Evolutionary conservation across 495 filamentous ascomycete genomes (phyloP), one percentile per base, ranked within the genome.

Genomic region (Platismatia glauca): DNA sequence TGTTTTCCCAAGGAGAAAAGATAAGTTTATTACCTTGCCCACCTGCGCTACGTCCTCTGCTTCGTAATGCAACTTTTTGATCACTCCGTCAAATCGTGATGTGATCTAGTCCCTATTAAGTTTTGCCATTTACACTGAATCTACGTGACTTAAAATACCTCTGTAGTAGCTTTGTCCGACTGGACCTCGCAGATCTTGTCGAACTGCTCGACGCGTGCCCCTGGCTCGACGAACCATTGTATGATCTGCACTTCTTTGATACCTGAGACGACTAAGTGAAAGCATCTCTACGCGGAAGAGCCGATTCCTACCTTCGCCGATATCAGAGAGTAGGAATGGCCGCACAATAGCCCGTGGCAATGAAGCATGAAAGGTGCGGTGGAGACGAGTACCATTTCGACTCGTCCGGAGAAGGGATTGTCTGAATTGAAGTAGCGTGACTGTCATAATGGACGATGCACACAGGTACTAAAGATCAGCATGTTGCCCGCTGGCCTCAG

Each of bases 171-270:
- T 74, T 99, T 99, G 76, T 99, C 95, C 60, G 89, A 94, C 72
- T 97, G 94, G 46, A 97, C 95, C 76, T 99, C 94, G 73, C 95
- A 99, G 43, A 99, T 77, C 60, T 90, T 93, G 71, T 95, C 93
- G 83, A 95, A 99, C 75, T 99, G 91, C 78, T 97, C 92, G 67
- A 99, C 91, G 59, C 90, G 85, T 31, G 95, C 95, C 57, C 89
- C 92, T 58, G 95, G 92, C 73, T 96, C 88, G 64, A 97, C 94
- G 73, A 97, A 99, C 95, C 95, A 99, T 78, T 97, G 95, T 68
- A 97, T 97, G 70, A 99, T 89, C 73, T 97, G 93, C 73, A 94
- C 95, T 76, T 98, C 94, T 67, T 91, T 90, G 70, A 97, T 98
- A 56, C 94, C 91, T 96, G 61, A 39, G 61, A 37, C 33, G 18